Evolutionary conservation across 495 filamentous ascomycete genomes (phyloP).

Genomic region (Penicillium diatomitis): DNA sequence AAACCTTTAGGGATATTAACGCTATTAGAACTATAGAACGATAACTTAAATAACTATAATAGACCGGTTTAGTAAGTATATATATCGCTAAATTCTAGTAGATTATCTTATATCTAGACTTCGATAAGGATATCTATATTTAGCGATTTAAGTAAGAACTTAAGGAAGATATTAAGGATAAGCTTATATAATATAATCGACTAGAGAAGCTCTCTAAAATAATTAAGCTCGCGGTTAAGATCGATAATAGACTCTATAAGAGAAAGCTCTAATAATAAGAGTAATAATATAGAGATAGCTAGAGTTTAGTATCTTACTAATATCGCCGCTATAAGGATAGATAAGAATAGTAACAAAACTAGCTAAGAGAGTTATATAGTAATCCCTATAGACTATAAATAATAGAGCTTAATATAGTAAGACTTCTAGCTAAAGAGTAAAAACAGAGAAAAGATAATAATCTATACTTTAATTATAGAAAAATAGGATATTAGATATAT

Average conservation of each 20-base stretch:
- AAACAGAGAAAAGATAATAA: neutral
- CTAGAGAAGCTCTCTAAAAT: neutral
- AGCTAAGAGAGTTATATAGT: neutral
- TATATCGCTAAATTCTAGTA: too few species aligned
- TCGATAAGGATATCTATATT: neutral
- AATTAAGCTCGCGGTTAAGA: neutral
- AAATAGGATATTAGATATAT: neutral
- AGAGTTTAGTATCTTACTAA: neutral
- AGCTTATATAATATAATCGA: neutral
- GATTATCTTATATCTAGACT: too few species aligned
- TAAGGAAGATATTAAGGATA: neutral
- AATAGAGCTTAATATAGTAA: slow-evolving; percentile 1
- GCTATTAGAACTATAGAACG: too few species aligned
- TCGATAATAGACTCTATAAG: neutral
- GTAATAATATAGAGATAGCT: neutral
- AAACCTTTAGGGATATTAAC: too few species aligned
- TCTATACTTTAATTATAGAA: neutral
- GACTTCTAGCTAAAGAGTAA: neutral
- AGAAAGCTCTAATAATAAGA: neutral
- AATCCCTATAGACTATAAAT: neutral
- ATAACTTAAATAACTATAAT: too few species aligned
- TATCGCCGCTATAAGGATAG: neutral
- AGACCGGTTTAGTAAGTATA: too few species aligned
- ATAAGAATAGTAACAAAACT: neutral
- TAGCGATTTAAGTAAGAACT: neutral